Base-by-base conservation (phyloP, 2,329 filamentous ascomycete genomes). In the Nigrospora oryzae region DNA sequence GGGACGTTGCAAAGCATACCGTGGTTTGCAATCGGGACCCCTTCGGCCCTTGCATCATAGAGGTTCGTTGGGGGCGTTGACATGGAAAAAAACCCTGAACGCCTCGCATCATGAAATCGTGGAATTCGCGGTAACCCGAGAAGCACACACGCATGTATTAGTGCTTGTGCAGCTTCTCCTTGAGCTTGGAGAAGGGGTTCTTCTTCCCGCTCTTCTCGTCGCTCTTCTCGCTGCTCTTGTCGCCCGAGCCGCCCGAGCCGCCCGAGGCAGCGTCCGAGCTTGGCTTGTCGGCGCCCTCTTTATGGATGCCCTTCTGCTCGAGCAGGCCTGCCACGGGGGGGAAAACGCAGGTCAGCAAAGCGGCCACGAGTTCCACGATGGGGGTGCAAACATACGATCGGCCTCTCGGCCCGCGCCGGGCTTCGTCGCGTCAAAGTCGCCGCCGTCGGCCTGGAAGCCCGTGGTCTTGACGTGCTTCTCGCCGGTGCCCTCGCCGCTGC, bases 381-480 rank as follows among this genome's bases (percentile, higher is more conserved):
- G 2, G 23, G 23, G 23, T 6, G 23, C 8, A 5, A 17, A 69
- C 73, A 64, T 62, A 83, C 83, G 74, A 52, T 84, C 80, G 49
- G 83, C 83, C 60, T 87, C 83, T 33, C 63, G 66, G 3, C 80
- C 81, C 11, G 83, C 83, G 11, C 83, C 83, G 0, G 81, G 74
- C 47, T 74, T 74, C 8, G 72, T 65, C 4, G 77, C 80, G 53
- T 86, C 83, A 56, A 85, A 84, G 53, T 85, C 71, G 6, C 83
- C 82, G 1, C 83, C 82, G 35, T 87, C 81, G 14, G 80, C 78
- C 32, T 68, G 63, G 28, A 84, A 59, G 0, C 82, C 83, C 1
- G 69, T 72, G 17, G 71, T 73, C 61, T 73, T 77, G 50, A 83
- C 69, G 47, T 75, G 75, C 53, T 75, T 56, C 58, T 79, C 74